A percentile compares a stretch with the other conserved stretches of the same genome.
Evolutionary conservation across 139 green algal species (phyloP).

Genomic region (Zygnema cylindricum): DNA sequence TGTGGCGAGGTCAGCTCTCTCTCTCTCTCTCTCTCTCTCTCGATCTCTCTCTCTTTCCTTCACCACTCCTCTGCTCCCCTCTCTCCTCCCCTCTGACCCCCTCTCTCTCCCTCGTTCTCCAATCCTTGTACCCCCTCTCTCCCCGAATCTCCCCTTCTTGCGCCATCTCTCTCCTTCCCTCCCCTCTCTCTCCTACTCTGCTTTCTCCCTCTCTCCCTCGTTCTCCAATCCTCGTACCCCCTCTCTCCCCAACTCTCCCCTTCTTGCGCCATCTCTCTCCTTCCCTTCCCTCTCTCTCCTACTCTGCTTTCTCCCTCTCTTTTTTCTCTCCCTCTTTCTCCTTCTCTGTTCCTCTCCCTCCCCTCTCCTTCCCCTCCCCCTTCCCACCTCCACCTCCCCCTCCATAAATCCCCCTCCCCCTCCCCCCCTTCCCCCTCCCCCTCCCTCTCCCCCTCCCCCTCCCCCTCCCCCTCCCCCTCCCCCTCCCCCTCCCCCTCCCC

Average conservation of each 20-base stretch:
- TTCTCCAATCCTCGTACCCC: no score
- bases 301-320: neutral
- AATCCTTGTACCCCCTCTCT: neutral
- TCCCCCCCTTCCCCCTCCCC: no score
- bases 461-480: no score
- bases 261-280: neutral
- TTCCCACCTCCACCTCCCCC: neutral
- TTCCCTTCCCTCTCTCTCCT: neutral
- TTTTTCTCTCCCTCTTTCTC: neutral
- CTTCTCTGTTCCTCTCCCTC: neutral
- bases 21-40: no score
- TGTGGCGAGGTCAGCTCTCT: slow-evolving; percentile 68
- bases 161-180: neutral
- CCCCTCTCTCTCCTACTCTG: neutral
- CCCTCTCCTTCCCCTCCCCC: neutral
- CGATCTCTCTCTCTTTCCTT: no score
- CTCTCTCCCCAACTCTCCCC: no score
- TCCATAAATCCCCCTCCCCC: no score
- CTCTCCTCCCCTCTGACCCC: neutral
- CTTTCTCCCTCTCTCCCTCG: no score
- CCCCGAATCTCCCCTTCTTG: neutral
- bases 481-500: no score
- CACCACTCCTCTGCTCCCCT: neutral
- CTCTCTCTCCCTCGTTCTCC: neutral
- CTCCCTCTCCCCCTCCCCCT: no score